Conservation (phyloP, 23 red algal genomes). For the Agarophyton chilense region DNA sequence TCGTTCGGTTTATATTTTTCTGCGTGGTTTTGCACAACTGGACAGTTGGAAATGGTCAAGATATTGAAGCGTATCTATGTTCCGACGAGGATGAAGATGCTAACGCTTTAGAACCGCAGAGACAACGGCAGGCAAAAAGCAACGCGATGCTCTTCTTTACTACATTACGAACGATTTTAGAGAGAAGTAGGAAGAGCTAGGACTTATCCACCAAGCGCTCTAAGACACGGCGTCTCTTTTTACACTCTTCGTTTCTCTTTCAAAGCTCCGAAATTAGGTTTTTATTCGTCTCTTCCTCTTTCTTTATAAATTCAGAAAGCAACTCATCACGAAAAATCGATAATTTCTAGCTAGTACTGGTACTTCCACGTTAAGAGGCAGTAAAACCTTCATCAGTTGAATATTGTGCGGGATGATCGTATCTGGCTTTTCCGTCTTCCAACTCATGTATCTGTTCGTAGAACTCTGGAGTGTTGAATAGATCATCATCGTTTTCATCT, state of each 20-base stretch:
- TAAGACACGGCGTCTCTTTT: background rate
- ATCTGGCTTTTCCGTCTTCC: background rate
- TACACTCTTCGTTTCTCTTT: background rate
- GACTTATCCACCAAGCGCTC: background rate
- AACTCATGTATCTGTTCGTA: slow-evolving; percentile 26
- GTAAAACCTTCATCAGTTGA: background rate
- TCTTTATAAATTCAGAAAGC: background rate
- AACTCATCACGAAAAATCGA: background rate
- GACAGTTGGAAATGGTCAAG: too few species aligned
- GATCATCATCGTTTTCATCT: background rate
- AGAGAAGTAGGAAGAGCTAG: background rate
- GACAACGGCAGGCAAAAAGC: too few species aligned
- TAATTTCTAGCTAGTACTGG: background rate
- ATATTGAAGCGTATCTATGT: too few species aligned
- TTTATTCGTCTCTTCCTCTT: background rate
- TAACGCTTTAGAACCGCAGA: too few species aligned
- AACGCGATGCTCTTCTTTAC: too few species aligned
- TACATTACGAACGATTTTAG: too few species aligned
- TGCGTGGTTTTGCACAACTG: too few species aligned
- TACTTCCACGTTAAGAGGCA: background rate
- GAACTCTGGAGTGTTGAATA: slow-evolving; percentile 7
- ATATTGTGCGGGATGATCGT: background rate
- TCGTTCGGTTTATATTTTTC: too few species aligned
- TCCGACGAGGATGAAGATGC: too few species aligned
- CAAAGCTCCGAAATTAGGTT: background rate